Evolutionary conservation across 2,329 filamentous ascomycete genomes (phyloP).

Genomic region (Cladophialophora exuberans): DNA sequence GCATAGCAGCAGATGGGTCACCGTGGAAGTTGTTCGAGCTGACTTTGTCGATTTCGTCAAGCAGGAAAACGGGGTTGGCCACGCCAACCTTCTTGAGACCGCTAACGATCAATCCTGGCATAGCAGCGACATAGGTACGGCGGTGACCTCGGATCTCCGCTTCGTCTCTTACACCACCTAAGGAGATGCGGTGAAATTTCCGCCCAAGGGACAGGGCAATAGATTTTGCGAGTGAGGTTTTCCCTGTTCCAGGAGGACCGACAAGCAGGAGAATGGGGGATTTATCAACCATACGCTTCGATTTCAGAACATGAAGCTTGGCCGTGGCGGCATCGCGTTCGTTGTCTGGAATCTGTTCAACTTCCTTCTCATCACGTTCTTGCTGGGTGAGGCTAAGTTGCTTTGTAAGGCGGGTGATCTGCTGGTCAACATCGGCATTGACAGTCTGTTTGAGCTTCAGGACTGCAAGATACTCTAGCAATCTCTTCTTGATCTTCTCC

Average conservation of each 20-base stretch:
- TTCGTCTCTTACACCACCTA: constrained; percentile 93
- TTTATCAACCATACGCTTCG: constrained; percentile 87
- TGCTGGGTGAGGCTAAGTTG: constrained; percentile 42
- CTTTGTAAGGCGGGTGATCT: constrained; percentile 63
- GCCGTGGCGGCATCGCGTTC: constrained; percentile 54
- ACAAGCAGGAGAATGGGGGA: constrained; percentile 93
- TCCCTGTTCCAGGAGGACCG: constrained; percentile 91
- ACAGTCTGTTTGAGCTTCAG: constrained; percentile 90
- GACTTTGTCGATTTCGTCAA: constrained; percentile 98
- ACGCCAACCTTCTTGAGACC: constrained; percentile 95
- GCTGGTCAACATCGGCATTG: constrained; percentile 78
- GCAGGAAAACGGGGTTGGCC: constrained; percentile 89
- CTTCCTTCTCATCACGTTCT: constrained; percentile 39
- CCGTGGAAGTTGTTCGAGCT: constrained; percentile 89
- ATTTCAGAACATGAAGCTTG: constrained; percentile 75
- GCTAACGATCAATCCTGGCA: constrained; percentile 93
- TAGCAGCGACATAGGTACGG: constrained; percentile 96
- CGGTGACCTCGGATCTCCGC: constrained; percentile 95
- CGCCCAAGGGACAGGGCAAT: constrained; percentile 88
- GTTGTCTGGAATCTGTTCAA: constrained; percentile 56
- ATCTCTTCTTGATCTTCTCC: constrained; percentile 94
- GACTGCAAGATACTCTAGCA: constrained; percentile 96
- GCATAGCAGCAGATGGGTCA: constrained; percentile 94
- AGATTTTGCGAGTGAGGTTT: constrained; percentile 92
- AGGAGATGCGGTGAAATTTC: constrained; percentile 95